Conservation (phyloP, 257 asterid genomes). For the Plantago ovata region DNA sequence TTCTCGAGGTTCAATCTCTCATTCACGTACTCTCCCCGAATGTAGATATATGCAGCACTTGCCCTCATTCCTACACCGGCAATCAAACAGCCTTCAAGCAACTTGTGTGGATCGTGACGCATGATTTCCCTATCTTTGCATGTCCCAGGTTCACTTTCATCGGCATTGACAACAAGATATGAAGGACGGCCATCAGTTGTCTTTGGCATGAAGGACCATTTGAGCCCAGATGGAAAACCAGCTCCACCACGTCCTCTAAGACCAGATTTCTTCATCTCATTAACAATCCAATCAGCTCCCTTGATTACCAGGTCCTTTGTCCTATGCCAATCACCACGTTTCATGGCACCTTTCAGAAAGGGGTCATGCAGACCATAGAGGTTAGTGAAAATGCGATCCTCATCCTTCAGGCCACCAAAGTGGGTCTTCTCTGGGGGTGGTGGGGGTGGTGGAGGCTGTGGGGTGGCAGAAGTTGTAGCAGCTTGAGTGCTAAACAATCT, state of each 20-base stretch:
- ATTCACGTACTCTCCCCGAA: conserved; percentile 95
- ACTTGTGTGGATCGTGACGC: conserved; percentile 99
- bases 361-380: conserved; percentile 90
- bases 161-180: conserved; percentile 97
- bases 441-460: conserved; percentile 87
- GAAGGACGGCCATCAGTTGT: conserved; percentile 95
- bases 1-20: conserved; percentile 79
- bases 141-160: conserved; percentile 99
- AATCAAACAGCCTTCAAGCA: conserved; percentile 91
- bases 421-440: conserved; percentile 98
- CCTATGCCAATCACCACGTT: conserved; percentile 97
- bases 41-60: conserved; percentile 87
- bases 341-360: conserved; percentile 93
- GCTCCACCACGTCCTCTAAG: conserved; percentile 99
- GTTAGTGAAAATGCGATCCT: conserved; percentile 96
- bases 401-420: conserved; percentile 94
- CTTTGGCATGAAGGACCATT: conserved; percentile 99
- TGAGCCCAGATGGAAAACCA: conserved; percentile 96
- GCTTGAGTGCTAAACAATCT: conserved; percentile 81
- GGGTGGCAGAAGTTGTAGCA: conserved; percentile 62
- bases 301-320: conserved; percentile 89
- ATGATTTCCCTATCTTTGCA: conserved; percentile 97
- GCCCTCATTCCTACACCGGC: conserved; percentile 99
- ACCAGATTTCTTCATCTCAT: conserved; percentile 95
- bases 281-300: conserved; percentile 96